A percentile compares a stretch with the other conserved stretches of the same genome.
These are phyloP conservation scores for Backusella mclennaniae DNA, from an alignment of 192 early-diverging fungal species.

Conservation along the genomic window DNA sequence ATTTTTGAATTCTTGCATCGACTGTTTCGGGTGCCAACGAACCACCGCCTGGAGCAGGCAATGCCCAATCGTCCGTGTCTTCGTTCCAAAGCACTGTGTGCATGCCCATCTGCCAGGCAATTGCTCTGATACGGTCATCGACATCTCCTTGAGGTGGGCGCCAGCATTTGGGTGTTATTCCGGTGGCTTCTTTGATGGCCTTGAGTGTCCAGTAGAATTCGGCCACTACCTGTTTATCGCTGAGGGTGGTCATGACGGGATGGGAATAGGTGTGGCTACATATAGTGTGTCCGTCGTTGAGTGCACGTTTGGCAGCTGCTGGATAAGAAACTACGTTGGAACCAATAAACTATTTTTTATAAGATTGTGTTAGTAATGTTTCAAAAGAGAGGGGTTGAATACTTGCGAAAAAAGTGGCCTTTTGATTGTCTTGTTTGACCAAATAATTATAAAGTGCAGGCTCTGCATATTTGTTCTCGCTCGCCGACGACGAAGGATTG, in stretches of 20 bases:
- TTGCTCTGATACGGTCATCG: constrained; percentile 42
- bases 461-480: constrained; percentile 6
- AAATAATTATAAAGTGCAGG: constrained; percentile 24
- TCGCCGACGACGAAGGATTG: background rate
- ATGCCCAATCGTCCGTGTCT: constrained; percentile 40
- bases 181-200: constrained; percentile 43
- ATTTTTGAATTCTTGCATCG: constrained; percentile 27
- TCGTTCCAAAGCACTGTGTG: constrained; percentile 19
- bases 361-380: too few relatives aligned
- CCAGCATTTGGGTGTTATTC: constrained; percentile 39
- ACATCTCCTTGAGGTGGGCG: constrained; percentile 47
- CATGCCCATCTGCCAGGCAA: constrained; percentile 28
- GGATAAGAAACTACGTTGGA: constrained; percentile 34
- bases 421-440: constrained; percentile 11
- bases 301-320: constrained; percentile 25
- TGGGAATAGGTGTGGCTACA: constrained; percentile 64
- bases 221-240: constrained; percentile 43
- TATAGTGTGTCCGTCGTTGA: constrained; percentile 51
- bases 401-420: constrained; percentile 23
- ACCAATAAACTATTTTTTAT: constrained; percentile 33
- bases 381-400: background rate
- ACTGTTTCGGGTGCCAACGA: constrained; percentile 20
- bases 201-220: constrained; percentile 43
- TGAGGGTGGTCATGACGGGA: constrained; percentile 41
- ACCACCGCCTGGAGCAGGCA: constrained; percentile 32